These are phyloP conservation scores for Xylaria sp. DNA, from an alignment of 495 filamentous ascomycete genomes.

Conservation along the genomic window DNA sequence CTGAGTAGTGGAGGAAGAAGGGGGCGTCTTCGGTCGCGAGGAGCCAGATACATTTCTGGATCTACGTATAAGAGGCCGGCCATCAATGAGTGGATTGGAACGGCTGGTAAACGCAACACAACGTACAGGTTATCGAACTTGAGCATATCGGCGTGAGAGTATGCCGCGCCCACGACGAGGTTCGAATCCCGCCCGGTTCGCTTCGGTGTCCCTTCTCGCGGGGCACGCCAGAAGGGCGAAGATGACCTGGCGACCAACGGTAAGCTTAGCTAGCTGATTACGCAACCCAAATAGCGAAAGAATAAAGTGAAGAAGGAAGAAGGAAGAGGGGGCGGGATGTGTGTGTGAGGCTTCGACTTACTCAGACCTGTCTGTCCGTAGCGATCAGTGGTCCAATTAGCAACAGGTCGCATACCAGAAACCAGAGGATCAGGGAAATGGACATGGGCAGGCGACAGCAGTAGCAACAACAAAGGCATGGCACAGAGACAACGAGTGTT, in stretches of 20 bases:
- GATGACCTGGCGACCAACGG: conserved; percentile 64
- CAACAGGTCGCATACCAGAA: not conserved
- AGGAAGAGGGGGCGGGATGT: not conserved
- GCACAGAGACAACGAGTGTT: not conserved
- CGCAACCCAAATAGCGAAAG: not conserved
- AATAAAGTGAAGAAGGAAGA: not conserved
- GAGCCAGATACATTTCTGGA: conserved; percentile 52
- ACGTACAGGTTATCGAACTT: conserved; percentile 79
- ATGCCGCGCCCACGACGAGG: conserved; percentile 91
- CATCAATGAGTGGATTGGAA: conserved; percentile 26
- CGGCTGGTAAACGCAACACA: not conserved
- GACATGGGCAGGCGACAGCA: not conserved
- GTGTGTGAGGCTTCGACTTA: conserved; percentile 52
- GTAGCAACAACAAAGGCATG: not conserved
- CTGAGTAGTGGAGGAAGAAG: conserved; percentile 44
- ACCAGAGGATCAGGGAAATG: not conserved
- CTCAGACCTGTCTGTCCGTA: conserved; percentile 64
- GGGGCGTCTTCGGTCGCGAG: conserved; percentile 58
- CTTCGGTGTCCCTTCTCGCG: conserved; percentile 56
- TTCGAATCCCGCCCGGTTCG: conserved; percentile 68
- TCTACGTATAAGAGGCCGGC: conserved; percentile 32
- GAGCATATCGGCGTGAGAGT: conserved; percentile 94
- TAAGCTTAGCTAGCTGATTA: not conserved
- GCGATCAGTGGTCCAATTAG: conserved; percentile 7
- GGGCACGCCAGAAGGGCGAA: conserved; percentile 89